Evolutionary conservation across 148 eudicot genomes (phyloP), one percentile per base, ranked within the genome.

Genomic region (Rheum nobile): DNA sequence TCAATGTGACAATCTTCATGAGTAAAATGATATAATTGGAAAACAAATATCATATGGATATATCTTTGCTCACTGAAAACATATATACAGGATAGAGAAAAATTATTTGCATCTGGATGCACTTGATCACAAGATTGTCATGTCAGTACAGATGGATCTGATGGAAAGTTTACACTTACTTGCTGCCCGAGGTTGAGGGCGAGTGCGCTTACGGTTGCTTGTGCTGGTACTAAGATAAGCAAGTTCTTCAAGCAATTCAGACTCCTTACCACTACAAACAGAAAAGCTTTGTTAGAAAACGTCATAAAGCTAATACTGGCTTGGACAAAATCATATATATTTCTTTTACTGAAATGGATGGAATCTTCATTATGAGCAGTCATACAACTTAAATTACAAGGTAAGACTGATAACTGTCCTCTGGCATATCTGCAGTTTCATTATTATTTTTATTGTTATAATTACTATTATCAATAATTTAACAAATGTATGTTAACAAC

Each of bases 241-340:
- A 79, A 94, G 91, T 84, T 94, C 93, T 85, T 85, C 91, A 71
- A 94, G 97, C 76, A 95, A 79, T 70, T 91, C 91, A 38, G 94
- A 91, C 80, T 95, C 99, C 77, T 79, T 85, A 63, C 71, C 81
- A 77, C 99, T 95, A 88, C 16, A 80, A 47, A 17, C n/a, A 11
- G 17, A 19, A 76, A 35, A 32, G 70, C 4, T 38, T 47, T 13
- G 48, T 9, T 59, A 61, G 13, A 29, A 38, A 17, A 75, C 2
- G 26, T 72, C 26, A 9, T 6, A 21, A 46, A 47, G 59, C 59
- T 28, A 21, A 12, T 21, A 14, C 8, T 21, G 24, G 21, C 71
- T 32, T 21, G 4, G 65, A 57, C 13, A 4, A 57, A 9, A 26
- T 24, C 65, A 57, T 6, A 26, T 8, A 57, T 24, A 24, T 50